Evolutionary conservation across 208 protist genomes (phyloP).

Genomic region (Leishmania tropica): DNA sequence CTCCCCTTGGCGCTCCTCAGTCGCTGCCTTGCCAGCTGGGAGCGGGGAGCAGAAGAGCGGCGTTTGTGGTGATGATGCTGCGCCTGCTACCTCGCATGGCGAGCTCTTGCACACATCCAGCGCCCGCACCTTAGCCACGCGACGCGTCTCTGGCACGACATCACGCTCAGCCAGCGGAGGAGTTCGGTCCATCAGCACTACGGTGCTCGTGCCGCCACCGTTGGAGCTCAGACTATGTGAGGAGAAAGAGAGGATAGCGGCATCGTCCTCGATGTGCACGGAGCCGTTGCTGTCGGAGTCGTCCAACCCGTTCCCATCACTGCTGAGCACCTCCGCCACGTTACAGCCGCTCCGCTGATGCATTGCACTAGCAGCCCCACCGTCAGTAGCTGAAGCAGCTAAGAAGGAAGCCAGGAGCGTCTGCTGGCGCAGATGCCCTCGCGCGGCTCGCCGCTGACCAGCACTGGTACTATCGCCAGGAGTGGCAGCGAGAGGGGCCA

Average conservation of each 20-base stretch:
- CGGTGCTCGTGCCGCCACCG: not conserved
- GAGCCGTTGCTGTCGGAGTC: not conserved
- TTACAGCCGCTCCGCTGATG: not conserved
- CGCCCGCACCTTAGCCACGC: not conserved
- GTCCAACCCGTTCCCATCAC: not conserved
- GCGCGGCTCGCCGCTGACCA: no score
- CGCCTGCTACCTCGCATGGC: not conserved
- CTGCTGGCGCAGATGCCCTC: conserved; percentile 15
- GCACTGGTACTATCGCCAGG: not conserved
- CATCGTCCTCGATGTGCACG: conserved; percentile 1
- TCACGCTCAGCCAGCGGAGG: not conserved
- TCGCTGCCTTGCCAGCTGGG: not conserved
- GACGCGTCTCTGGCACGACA: no score
- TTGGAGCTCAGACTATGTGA: not conserved
- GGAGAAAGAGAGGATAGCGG: not conserved
- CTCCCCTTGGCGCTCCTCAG: not conserved
- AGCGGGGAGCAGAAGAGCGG: not conserved
- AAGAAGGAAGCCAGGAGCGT: conserved; percentile 21
- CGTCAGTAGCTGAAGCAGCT: not conserved
- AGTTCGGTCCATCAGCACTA: not conserved
- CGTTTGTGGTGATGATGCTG: not conserved
- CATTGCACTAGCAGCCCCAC: not conserved
- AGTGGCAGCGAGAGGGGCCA: not conserved
- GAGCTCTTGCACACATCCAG: not conserved
- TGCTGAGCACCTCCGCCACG: conserved; percentile 3